Percentiles rank a stretch among this genome's conserved stretches.
Conservation (phyloP, 2,329 filamentous ascomycete genomes). For the Thelonectria olida region DNA sequence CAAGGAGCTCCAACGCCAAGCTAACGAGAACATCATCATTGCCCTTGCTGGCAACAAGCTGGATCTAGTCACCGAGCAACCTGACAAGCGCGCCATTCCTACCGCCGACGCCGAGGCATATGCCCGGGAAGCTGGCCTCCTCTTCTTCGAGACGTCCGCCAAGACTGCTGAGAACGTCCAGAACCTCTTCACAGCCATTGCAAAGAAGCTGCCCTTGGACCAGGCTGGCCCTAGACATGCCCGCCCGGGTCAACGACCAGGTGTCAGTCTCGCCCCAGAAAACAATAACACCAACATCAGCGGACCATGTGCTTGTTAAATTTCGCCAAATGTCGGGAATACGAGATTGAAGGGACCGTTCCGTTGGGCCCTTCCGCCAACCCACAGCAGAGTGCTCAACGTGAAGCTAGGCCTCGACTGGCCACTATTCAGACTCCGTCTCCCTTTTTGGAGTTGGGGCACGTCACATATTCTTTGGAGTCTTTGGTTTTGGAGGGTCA, state of each 20-base stretch:
- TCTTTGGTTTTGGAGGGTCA: slow-evolving; percentile 50
- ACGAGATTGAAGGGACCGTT: slow-evolving; percentile 31
- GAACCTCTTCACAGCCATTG: slow-evolving; percentile 96
- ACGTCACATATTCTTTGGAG: slow-evolving; percentile 52
- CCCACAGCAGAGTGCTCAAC: slow-evolving; percentile 32
- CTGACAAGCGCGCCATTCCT: slow-evolving; percentile 92
- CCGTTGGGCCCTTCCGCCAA: slow-evolving; percentile 31
- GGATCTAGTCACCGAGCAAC: slow-evolving; percentile 92
- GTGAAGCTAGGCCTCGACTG: slow-evolving; percentile 39
- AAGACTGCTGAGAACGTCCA: slow-evolving; percentile 97
- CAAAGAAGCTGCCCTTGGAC: slow-evolving; percentile 96
- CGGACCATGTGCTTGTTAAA: slow-evolving; percentile 66
- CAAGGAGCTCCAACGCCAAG: slow-evolving; percentile 97
- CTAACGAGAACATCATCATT: slow-evolving; percentile 99
- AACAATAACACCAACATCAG: slow-evolving; percentile 65
- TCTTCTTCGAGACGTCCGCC: slow-evolving; percentile 98
- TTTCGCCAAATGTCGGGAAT: slow-evolving; percentile 27
- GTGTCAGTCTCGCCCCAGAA: slow-evolving; percentile 66
- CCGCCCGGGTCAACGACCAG: slow-evolving; percentile 69
- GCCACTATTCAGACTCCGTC: slow-evolving; percentile 38
- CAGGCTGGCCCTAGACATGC: slow-evolving; percentile 93
- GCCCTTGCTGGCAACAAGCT: slow-evolving; percentile 97
- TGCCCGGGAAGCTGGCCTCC: slow-evolving; percentile 87
- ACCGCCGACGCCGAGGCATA: slow-evolving; percentile 95
- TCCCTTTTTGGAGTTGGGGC: slow-evolving; percentile 41